Base-by-base conservation (phyloP, 495 filamentous ascomycete species). In the Hypoxylon subgilvum region DNA sequence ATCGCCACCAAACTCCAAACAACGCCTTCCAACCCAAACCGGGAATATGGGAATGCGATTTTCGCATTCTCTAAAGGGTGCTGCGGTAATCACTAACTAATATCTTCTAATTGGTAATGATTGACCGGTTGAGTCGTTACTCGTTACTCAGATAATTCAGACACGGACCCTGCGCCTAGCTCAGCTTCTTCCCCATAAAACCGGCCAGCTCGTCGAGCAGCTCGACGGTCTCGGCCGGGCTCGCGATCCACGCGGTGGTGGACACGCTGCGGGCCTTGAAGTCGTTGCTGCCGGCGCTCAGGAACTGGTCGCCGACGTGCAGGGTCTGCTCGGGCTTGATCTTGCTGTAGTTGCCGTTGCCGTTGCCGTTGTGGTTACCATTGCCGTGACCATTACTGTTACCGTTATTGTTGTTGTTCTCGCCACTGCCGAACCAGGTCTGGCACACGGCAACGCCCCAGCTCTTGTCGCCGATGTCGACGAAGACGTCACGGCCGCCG, bases 401-500 rank as follows among this genome's bases (percentile, higher is more conserved):
- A n/a, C n/a, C n/a, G n/a, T n/a, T n/a, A n/a, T n/a, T n/a, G n/a
- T n/a, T n/a, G 22, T 13, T 22, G 45, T 55, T n/a, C 38, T 75
- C 71, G 10, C 80, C 84, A 7, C 81, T 83, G 4, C 86, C 89
- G 65, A 97, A 96, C 75, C 91, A 99, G n/a, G 83, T 79, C 76
- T 97, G 94, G 52, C 91, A 96, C 0, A 88, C 90, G 8, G 88
- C 76, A 17, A 99, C 95, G 53, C 95, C 95, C 86, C 90, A 93
- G 32, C 87, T 88, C 70, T 99, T 99, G 71, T 99, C 95, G 41
- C 95, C 95, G 63, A 99, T 97, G 73, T 99, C 95, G 30, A 99
- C 93, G 68, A 99, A 99, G 17, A 97, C 91, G 68, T 97, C 92
- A 51, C 95, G 92, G 6, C 93, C 92, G 17, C 91, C 94, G 70